Base-by-base conservation (phyloP, 2,329 filamentous ascomycete genomes). In the Didymella pinodella region DNA sequence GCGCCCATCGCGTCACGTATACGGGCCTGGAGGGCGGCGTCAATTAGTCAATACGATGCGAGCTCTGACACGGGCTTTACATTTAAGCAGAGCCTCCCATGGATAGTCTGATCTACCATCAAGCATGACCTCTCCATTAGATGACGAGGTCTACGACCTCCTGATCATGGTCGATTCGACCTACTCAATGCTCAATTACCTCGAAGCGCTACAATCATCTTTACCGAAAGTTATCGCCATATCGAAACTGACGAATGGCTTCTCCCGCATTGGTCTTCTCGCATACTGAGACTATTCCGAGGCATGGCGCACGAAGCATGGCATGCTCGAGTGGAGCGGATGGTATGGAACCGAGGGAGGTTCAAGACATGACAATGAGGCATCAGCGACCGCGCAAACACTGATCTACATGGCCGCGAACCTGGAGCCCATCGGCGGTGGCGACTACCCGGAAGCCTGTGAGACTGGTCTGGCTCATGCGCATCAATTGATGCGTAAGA, bases 221-320 rank as follows among this genome's bases (percentile, higher is more conserved):
- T 73, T 85, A 7, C 82, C 82, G 1, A 81, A 83, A 59, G 81
- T 85, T 63, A 79, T 85, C 56, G 78, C 79, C 32, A 74, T 85
- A 7, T 83, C 82, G 0, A 75, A 78, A 1, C 73, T 84, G 0
- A 84, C 83, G 0, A 78, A 75, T 50, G 81, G 80, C 63, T 85
- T 85, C 65, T 76, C 79, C 4, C 78, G 81, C 2, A 81, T 85
- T 52, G 83, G 82, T 7, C 75, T 85, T 3, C 67, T 85, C 12
- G 81, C 79, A 1, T 85, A 85, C 61, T 78, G 83, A 6, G 83
- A 85, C 69, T 84, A 84, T 65, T 75, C 69, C 59, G 66, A 68
- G 43, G 14, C 43, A 50, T 4, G 28, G 57, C 29, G 61, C 16
- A 25, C 47, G 2, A 41, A 52, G 7, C 18, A 67, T 45, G 65